Base-by-base conservation (phyloP, 352 stramenopile genomes). In the Pythium grandisporangium region DNA sequence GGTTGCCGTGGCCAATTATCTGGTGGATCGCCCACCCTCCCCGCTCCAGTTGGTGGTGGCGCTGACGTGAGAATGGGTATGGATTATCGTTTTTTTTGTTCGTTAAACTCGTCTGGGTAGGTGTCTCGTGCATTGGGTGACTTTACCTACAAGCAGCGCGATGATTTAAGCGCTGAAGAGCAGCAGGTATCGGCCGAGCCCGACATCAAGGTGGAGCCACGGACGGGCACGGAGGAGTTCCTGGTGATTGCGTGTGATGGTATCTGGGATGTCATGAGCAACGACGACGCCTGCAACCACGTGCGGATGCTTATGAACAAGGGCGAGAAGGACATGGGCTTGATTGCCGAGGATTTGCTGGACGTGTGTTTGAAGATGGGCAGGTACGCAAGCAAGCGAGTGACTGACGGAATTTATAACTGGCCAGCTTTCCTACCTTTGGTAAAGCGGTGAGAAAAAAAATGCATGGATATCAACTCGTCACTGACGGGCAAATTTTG, bases 191-290 rank as follows among this genome's bases (percentile, higher is more conserved):
- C 83, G 16, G 72, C 81, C 0, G 82, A 95, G 51, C 85, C 90
- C 0, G 89, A 97, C 13, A 78, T 96, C 50, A 72, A 85, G 55
- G 66, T 93, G 37, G 61, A 93, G 36, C 34, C 55, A 45, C 67
- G 85, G 8, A 70, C 89, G 39, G 66, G 70, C 30, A 77, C 88
- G 33, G 84, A 96, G 43, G 80, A 96, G 56, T 96, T 96, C 45
- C 55, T 96, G 4, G 54, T 97, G 14, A 63, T 97, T 26, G 89
- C 86, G 8, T 97, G 86, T 45, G 88, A 97, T 43, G 90, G 88
- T 30, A 94, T 96, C 40, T 96, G 90, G 88, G 90, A 97, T 40
- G 88, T 96, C 26, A 95, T 97, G 77, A 77, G 52, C 36, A 94
- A 96, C 46, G 78, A 97, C 51, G 76, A 95, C 40, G 67, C 80